Percentiles rank a stretch among this genome's conserved stretches.
These are phyloP conservation scores for Boehmeria nivea DNA, from an alignment of 306 rosid genomes.

Conservation along the genomic window DNA sequence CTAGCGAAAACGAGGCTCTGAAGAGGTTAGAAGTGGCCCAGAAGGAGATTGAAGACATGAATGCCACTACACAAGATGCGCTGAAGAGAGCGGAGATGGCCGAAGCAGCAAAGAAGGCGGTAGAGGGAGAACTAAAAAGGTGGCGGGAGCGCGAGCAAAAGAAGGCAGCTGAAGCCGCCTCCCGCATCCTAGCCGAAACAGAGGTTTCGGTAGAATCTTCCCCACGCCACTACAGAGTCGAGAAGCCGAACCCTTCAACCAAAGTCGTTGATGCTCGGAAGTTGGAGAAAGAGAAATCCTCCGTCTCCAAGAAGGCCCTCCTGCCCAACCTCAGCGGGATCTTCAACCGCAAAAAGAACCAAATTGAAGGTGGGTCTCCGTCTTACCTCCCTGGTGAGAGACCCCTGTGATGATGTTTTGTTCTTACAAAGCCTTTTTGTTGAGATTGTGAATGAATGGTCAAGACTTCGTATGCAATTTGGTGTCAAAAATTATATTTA, in stretches of 20 bases:
- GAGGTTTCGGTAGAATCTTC: conserved; percentile 55
- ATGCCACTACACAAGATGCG: conserved; percentile 63
- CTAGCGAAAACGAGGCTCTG: conserved; percentile 80
- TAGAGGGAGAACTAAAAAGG: conserved; percentile 80
- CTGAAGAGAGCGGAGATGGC: conserved; percentile 83
- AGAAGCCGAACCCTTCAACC: conserved; percentile 47
- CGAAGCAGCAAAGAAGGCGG: conserved; percentile 91
- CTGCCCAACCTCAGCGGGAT: conserved; percentile 69
- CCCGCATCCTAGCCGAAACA: conserved; percentile 71
- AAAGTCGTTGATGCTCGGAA: conserved; percentile 40
- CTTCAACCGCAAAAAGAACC: conserved; percentile 72
- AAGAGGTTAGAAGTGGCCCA: conserved; percentile 56
- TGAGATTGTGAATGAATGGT: no score
- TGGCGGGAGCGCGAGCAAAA: conserved; percentile 95
- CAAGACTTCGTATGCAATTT: conserved; percentile 21
- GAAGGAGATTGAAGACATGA: conserved; percentile 81
- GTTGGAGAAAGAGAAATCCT: conserved; percentile 57
- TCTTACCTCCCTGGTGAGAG: conserved; percentile 87
- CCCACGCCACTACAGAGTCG: conserved; percentile 55
- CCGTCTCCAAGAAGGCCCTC: conserved; percentile 63
- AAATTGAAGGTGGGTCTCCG: conserved; percentile 82
- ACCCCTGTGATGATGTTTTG: conserved; percentile 44
- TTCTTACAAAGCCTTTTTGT: no score
- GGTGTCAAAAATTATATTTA: neutral
- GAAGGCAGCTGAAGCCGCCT: conserved; percentile 84